Conservation (phyloP, 2,329 filamentous ascomycete species). For the Zymoseptoria crescenta region DNA sequence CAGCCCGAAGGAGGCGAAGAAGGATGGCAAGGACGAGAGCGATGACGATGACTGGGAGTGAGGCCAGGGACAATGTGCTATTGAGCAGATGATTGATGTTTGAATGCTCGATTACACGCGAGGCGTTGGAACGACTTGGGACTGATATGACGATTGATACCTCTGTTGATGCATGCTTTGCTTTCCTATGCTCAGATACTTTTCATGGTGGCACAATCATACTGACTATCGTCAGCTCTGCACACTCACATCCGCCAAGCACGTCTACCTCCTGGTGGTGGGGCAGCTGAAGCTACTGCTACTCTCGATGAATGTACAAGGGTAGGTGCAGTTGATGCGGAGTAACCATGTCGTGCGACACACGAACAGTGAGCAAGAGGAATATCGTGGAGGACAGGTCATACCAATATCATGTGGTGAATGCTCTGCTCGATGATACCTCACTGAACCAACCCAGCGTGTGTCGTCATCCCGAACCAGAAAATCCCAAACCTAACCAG, state of each 20-base stretch:
- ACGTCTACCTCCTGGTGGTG: background rate
- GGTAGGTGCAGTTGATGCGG: background rate
- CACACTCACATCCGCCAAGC: background rate
- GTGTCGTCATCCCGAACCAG: background rate
- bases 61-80: background rate
- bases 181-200: background rate
- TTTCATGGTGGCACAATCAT: background rate
- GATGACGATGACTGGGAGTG: constrained; percentile 34
- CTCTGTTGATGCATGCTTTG: background rate
- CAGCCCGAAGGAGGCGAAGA: constrained; percentile 44
- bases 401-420: background rate
- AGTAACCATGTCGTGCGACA: background rate
- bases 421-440: background rate
- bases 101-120: background rate
- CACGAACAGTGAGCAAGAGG: background rate
- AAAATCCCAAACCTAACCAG: background rate
- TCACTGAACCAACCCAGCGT: background rate
- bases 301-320: background rate
- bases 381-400: background rate
- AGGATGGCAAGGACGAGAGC: constrained; percentile 19
- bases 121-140: background rate
- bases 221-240: no score
- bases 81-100: background rate
- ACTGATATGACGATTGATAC: background rate
- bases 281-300: background rate